phyloP scores from a whole-genome alignment of 805 yeast species.

The Yamadazyma ubonensis region DNA sequence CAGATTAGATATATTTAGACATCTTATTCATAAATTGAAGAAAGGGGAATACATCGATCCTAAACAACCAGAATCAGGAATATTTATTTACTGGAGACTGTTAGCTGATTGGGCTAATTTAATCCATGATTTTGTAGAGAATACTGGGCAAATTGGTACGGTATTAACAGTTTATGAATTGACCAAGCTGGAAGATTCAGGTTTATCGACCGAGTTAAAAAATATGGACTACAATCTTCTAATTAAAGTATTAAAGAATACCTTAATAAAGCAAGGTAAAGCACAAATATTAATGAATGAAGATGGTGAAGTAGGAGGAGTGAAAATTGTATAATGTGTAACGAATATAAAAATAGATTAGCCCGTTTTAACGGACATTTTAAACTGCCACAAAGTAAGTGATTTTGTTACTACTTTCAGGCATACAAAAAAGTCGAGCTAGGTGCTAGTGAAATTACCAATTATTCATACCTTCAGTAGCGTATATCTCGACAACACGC shows the following conservation, averaged over 20 bases:
- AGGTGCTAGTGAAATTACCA: constrained; percentile 12
- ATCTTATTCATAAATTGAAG: constrained; percentile 51
- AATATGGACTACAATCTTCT: constrained; percentile 60
- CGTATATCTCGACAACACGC: background rate
- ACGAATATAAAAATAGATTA: background rate
- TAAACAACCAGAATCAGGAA: constrained; percentile 65
- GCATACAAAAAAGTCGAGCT: constrained; percentile 11
- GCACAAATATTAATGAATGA: constrained; percentile 73
- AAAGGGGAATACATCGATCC: constrained; percentile 56
- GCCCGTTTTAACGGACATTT: background rate
- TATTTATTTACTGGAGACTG: constrained; percentile 59
- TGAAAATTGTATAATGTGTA: constrained; percentile 56
- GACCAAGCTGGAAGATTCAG: constrained; percentile 58
- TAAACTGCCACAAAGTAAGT: constrained; percentile 1
- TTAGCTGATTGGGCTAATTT: constrained; percentile 40
- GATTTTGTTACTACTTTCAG: constrained; percentile 6
- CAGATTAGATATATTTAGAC: constrained; percentile 52
- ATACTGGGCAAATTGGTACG: constrained; percentile 73
- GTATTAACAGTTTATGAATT: constrained; percentile 83
- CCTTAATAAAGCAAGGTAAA: constrained; percentile 63
- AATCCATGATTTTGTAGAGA: constrained; percentile 45
- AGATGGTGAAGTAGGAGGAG: constrained; percentile 66
- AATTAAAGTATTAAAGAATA: constrained; percentile 49
- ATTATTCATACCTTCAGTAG: background rate
- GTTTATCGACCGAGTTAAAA: constrained; percentile 55